phyloP scores from a whole-genome alignment of 2,329 filamentous ascomycete species.

The Endocalyx cinctus region DNA sequence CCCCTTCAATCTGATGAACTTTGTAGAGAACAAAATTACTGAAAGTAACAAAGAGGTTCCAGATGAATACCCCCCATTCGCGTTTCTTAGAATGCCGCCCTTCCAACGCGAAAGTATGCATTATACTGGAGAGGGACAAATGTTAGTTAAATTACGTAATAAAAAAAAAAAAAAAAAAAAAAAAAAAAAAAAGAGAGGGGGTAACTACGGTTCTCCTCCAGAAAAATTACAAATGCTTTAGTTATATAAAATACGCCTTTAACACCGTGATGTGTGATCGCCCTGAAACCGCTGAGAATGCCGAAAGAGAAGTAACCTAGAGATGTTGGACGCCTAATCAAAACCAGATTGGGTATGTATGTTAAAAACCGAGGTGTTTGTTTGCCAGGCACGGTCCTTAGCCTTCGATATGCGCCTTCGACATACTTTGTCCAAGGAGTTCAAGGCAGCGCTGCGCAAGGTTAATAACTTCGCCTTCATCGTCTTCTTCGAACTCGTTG shows the following conservation, averaged over 20 bases:
- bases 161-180: no score
- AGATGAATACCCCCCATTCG: no score
- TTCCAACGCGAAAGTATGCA: no score
- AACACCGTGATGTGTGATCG: slow-evolving; percentile 39
- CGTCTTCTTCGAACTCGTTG: slow-evolving; percentile 80
- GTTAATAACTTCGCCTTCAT: slow-evolving; percentile 87
- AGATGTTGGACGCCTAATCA: slow-evolving; percentile 25
- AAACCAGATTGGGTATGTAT: no score
- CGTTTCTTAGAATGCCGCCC: no score
- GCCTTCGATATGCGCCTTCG: slow-evolving; percentile 79
- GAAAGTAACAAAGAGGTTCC: no score
- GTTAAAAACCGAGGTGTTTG: slow-evolving; percentile 24
- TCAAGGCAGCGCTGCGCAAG: slow-evolving; percentile 88
- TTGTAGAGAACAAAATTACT: no score
- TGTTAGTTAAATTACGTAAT: no score
- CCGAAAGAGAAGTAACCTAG: slow-evolving; percentile 18
- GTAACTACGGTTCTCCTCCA: no score
- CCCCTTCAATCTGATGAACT: no score
- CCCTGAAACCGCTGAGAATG: slow-evolving; percentile 29
- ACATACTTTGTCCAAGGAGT: slow-evolving; percentile 69
- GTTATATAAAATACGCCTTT: slow-evolving; percentile 35
- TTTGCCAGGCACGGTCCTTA: slow-evolving; percentile 34
- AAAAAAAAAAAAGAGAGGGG: no score
- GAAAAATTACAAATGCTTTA: slow-evolving; percentile 23
- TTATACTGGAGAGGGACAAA: no score